Base-by-base conservation (phyloP, 208 protist species). In the Strigomonas galati region DNA sequence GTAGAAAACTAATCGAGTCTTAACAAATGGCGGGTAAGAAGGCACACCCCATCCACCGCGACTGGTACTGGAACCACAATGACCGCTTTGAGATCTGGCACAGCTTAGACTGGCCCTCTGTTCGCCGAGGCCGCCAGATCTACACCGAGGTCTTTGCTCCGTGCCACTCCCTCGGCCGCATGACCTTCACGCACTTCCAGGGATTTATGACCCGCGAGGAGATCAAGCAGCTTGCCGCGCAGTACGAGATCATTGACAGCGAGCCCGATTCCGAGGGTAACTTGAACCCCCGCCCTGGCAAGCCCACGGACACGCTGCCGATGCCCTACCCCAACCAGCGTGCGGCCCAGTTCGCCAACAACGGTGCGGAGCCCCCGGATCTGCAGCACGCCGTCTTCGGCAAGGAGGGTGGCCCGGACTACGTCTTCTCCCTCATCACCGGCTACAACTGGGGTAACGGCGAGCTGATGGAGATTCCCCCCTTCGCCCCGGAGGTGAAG, bases 381-480 rank as follows among this genome's bases (percentile, higher is more conserved):
- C 80, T 99, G 67, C 97, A 96, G 65, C 91, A 98, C 67, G 93
- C 99, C 67, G 84, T 97, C 67, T 99, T 98, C 72, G 98, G 96
- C 28, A 94, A 97, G 74, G 86, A 93, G 62, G 91, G 84, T 24
- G 87, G 92, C n/a, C 81, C 87, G 52, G 92, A 99, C 78, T 99
- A 99, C 78, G 82, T 99, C 70, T 99, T 99, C 75, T 89, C 97
- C 26, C 86, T 99, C 23, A 89, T 99, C 21, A 99, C 97, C 19
- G 98, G 97, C 74, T 99, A 99, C 85, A 85, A 85, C 67, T 86
- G 98, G 76, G 91, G 95, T 63, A 93, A 97, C 71, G 98, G 97
- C 52, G 84, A 93, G 75, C 79, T 94, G 57, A 63, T 94, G 74
- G 81, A 87, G 61, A 72, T 94, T 54, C 89, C 89, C 6, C 89